These are phyloP conservation scores for Macrolepiota dolichaula DNA, from an alignment of 768 basidiomycete genomes.

Conservation along the genomic window DNA sequence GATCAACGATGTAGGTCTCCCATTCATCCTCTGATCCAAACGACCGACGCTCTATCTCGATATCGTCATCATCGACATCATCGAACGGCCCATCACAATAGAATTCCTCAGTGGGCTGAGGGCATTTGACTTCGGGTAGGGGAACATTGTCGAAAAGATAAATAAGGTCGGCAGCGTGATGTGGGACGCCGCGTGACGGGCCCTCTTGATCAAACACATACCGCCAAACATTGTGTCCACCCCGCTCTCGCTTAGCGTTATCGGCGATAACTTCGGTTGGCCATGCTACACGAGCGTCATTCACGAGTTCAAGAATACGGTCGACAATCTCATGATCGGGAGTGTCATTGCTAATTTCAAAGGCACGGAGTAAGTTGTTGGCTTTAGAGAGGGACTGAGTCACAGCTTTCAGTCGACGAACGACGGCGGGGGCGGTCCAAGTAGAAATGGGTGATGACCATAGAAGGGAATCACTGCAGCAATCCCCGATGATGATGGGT, in stretches of 20 bases:
- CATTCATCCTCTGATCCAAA: slow-evolving; percentile 34
- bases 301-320: slow-evolving; percentile 68
- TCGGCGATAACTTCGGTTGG: slow-evolving; percentile 64
- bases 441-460: slow-evolving; percentile 58
- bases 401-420: slow-evolving; percentile 68
- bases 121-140: slow-evolving; percentile 35
- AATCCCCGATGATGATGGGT: slow-evolving; percentile 76
- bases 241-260: slow-evolving; percentile 44
- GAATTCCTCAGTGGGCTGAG: slow-evolving; percentile 14
- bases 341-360: slow-evolving; percentile 64
- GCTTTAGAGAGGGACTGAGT: slow-evolving; percentile 68
- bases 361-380: slow-evolving; percentile 59
- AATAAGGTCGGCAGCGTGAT: slow-evolving; percentile 69
- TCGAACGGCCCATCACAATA: slow-evolving; percentile 32
- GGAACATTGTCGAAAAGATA: slow-evolving; percentile 80
- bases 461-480: slow-evolving; percentile 57
- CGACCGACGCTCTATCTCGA: slow-evolving; percentile 6
- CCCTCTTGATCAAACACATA: slow-evolving; percentile 84
- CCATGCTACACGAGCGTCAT: slow-evolving; percentile 75
- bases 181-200: slow-evolving; percentile 58
- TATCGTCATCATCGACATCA: slow-evolving; percentile 20
- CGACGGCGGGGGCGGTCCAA: slow-evolving; percentile 61
- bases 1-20: slow-evolving; percentile 57
- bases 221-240: slow-evolving; percentile 67
- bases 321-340: slow-evolving; percentile 66